A percentile compares a stretch with the other conserved stretches of the same genome.
These are phyloP conservation scores for Gnaphalium uliginosum DNA, from an alignment of 129 eudicot genomes.

Conservation along the genomic window DNA sequence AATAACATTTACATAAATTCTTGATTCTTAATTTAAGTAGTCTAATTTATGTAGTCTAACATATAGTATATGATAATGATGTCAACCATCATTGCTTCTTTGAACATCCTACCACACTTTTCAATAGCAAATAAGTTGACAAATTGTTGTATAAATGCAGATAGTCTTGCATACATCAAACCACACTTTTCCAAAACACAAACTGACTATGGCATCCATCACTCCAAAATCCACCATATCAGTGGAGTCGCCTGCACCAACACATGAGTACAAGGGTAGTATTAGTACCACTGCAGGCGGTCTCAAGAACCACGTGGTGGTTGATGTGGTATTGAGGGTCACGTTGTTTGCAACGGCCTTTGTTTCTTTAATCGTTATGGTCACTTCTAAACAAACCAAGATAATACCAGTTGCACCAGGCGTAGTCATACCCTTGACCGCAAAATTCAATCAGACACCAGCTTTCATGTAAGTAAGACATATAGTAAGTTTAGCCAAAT, in stretches of 20 bases:
- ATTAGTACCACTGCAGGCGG: not conserved
- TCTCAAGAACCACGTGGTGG: conserved; percentile 15
- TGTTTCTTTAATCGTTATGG: conserved; percentile 65
- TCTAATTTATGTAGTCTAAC: no score
- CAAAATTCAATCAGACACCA: conserved; percentile 60
- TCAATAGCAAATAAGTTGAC: not conserved
- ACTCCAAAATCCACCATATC: conserved; percentile 12
- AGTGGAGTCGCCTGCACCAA: conserved; percentile 4
- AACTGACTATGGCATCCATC: conserved; percentile 11
- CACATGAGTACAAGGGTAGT: conserved; percentile 7
- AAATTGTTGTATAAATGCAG: conserved; percentile 16
- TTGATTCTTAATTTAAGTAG: no score
- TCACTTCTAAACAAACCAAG: conserved; percentile 61
- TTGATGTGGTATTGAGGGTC: conserved; percentile 55
- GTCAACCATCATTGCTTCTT: conserved; percentile 13
- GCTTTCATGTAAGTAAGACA: conserved; percentile 53
- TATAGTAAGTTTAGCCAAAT: conserved; percentile 8
- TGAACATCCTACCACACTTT: not conserved
- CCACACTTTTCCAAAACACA: conserved; percentile 1
- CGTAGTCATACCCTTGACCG: conserved; percentile 4
- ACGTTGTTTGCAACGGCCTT: conserved; percentile 49
- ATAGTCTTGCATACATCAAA: not conserved
- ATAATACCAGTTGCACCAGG: conserved; percentile 36
- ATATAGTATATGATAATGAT: no score
- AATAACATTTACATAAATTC: no score